Evolutionary conservation across 495 filamentous ascomycete genomes (phyloP).

Genomic region (Recurvomyces mirabilis): DNA sequence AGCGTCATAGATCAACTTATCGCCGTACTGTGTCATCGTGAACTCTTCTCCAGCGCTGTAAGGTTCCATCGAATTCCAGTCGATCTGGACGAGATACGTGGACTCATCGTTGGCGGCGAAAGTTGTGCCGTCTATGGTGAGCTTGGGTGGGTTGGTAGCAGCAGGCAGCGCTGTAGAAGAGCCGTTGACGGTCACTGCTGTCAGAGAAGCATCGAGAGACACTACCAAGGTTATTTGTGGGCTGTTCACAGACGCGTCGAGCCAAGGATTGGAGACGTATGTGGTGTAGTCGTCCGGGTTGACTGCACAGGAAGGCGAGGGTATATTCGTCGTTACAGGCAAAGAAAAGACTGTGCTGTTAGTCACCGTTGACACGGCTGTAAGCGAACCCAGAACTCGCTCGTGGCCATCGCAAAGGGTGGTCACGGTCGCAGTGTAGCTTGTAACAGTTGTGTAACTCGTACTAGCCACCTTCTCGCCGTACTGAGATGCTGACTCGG

Average conservation of each 20-base stretch:
- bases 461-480: neutral
- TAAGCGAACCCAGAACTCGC: neutral
- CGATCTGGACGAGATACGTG: neutral
- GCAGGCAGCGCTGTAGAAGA: neutral
- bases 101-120: neutral
- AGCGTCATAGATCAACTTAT: neutral
- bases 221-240: neutral
- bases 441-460: neutral
- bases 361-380: neutral
- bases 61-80: too few relatives aligned
- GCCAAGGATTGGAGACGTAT: neutral
- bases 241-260: neutral
- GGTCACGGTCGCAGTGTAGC: neutral
- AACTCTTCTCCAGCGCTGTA: too few relatives aligned
- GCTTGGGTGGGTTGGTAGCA: neutral
- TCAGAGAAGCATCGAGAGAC: too few relatives aligned
- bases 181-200: neutral
- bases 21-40: too few relatives aligned
- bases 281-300: neutral
- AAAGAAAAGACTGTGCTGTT: neutral
- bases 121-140: neutral
- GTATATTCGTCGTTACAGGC: neutral
- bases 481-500: neutral
- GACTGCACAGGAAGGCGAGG: neutral
- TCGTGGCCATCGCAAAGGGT: neutral